phyloP scores from a whole-genome alignment of 2,329 filamentous ascomycete genomes.

The Tetracladium maxilliforme region DNA sequence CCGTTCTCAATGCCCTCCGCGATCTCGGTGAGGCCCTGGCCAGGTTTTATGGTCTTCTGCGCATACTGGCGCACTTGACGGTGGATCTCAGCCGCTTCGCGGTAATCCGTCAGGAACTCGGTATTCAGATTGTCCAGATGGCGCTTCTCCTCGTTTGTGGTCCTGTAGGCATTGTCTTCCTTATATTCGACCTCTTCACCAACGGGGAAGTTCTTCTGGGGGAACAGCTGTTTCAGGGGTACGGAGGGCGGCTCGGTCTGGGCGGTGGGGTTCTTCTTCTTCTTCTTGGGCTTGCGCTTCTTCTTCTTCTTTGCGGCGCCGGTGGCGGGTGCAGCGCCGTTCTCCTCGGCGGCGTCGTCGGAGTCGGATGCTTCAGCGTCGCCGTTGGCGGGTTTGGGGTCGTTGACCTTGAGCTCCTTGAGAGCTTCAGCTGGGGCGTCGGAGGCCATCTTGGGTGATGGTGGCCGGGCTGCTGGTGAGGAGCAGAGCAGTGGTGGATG shows the following conservation, averaged over 20 bases:
- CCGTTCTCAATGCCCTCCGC: conserved; percentile 78
- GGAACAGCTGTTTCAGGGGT: conserved; percentile 58
- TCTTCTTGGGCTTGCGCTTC: conserved; percentile 61
- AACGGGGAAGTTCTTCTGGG: conserved; percentile 55
- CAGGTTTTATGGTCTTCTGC: conserved; percentile 66
- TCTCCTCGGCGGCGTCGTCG: conserved; percentile 35
- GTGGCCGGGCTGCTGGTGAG: too few species aligned
- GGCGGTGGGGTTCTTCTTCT: conserved; percentile 41
- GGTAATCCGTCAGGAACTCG: conserved; percentile 68
- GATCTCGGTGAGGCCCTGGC: conserved; percentile 67
- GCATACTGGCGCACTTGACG: conserved; percentile 77
- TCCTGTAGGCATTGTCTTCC: conserved; percentile 65
- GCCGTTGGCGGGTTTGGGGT: neutral
- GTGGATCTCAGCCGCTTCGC: conserved; percentile 78
- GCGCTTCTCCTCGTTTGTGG: conserved; percentile 72
- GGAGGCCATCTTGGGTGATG: neutral
- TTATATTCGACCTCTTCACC: conserved; percentile 68
- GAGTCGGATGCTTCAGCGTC: conserved; percentile 24
- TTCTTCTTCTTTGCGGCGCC: conserved; percentile 47
- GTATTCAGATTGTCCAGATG: conserved; percentile 68
- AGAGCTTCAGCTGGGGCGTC: neutral
- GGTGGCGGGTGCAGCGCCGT: conserved; percentile 15
- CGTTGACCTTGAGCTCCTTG: neutral
- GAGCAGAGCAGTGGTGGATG: too few species aligned
- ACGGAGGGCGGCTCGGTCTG: conserved; percentile 71